These are phyloP conservation scores for Euphorbia tirucalli DNA, from an alignment of 345 rosid genomes.

Conservation along the genomic window DNA sequence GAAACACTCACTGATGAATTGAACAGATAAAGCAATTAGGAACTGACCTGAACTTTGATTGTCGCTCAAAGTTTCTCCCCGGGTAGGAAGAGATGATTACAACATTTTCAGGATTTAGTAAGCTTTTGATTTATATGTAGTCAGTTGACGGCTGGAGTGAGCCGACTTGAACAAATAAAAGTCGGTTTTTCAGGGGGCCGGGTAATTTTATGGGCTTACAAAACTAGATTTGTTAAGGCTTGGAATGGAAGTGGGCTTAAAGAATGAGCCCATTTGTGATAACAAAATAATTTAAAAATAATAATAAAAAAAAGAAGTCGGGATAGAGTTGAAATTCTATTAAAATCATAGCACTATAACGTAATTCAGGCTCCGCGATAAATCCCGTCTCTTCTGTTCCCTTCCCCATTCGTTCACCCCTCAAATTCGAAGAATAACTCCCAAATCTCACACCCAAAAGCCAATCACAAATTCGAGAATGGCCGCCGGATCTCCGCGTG, in stretches of 20 bases:
- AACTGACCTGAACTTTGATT: conserved; percentile 4
- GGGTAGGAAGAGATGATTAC: not conserved
- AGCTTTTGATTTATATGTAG: too few relatives aligned
- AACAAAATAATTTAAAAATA: not conserved
- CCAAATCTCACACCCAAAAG: not conserved
- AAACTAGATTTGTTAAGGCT: too few relatives aligned
- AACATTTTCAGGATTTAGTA: not conserved
- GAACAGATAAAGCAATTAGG: not conserved
- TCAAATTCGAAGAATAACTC: not conserved
- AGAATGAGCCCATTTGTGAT: not conserved
- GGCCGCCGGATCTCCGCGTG: conserved; percentile 27
- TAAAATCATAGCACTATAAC: not conserved
- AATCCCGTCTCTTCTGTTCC: not conserved
- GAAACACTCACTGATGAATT: not conserved
- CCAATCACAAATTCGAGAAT: not conserved
- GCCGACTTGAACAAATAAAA: not conserved
- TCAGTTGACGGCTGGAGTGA: not conserved
- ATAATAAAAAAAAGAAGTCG: not conserved
- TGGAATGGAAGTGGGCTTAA: too few relatives aligned
- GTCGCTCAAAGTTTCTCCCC: not conserved
- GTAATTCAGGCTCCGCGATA: not conserved
- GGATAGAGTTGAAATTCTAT: not conserved
- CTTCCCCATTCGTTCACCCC: not conserved
- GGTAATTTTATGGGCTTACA: not conserved
- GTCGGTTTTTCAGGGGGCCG: not conserved